A percentile compares a stretch with the other conserved stretches of the same genome.
These are phyloP conservation scores for Colletotrichum sp. DNA, from an alignment of 2,329 filamentous ascomycete genomes.

Conservation along the genomic window DNA sequence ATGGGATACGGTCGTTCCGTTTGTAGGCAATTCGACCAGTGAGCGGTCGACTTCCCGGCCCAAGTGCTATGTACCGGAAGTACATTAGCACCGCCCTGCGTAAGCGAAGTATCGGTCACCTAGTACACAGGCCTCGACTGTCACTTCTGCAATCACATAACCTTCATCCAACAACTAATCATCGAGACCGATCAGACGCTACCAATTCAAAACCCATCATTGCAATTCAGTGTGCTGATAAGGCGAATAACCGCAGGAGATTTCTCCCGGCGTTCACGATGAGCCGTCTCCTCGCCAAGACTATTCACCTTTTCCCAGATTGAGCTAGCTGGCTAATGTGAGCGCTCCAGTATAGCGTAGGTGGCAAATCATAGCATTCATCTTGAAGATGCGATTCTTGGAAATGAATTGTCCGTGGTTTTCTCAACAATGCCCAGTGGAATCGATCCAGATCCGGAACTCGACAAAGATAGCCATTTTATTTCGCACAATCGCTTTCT, in stretches of 20 bases:
- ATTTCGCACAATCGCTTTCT: neutral
- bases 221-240: neutral
- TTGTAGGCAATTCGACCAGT: neutral
- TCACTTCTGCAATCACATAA: neutral
- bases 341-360: neutral
- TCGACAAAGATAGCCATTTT: neutral
- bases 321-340: neutral
- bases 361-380: neutral
- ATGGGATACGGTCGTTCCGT: neutral
- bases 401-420: accelerated
- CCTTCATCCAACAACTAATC: neutral
- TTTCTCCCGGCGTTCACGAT: accelerated
- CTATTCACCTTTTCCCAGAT: neutral
- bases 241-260: too few relatives aligned
- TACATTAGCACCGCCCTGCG: accelerated
- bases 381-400: neutral
- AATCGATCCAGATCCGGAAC: neutral
- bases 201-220: neutral
- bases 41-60: neutral
- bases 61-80: neutral
- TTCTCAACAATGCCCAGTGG: accelerated
- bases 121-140: neutral
- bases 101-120: neutral
- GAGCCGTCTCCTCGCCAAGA: neutral
- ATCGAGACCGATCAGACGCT: neutral